Evolutionary conservation across 2,329 filamentous ascomycete species (phyloP), one percentile per base, ranked within the genome.

Genomic region (Trichoderma afroharzianum): DNA sequence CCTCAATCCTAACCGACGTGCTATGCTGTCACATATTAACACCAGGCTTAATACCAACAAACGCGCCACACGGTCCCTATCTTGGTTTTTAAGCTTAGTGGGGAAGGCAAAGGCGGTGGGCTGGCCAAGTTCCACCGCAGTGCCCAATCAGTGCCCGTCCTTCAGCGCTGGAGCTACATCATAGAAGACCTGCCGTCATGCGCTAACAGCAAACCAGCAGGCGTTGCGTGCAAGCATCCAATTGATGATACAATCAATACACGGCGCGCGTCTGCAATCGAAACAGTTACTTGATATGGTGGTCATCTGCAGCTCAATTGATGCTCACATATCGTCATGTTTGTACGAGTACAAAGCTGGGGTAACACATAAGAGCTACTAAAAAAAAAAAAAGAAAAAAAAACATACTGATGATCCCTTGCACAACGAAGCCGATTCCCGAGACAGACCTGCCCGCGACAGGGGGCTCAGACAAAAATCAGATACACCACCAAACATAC

Each of bases 61-160:
- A 53, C 47, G 47, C n/a, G 47, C 47, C 47, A 53, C 21, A 53
- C n/a, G 47, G 47, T 53, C 47, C 47, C 47, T 53, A 53, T 24
- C 47, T 53, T 53, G 47, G 47, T 24, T 53, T 50, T 53, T 53
- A 68, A 68, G 36, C 33, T 47, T 68, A 24, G 64, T 68, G 66
- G 66, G 32, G 66, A 47, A 28, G 21, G 33, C 30, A 53, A 53
- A 55, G 50, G 21, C 47, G 63, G 47, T 55, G 53, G 64, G 24
- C 64, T 36, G n/a, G 62, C 18, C 9, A 36, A 63, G 59, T 63
- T 7, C 59, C 36, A 26, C 47, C 6, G 6, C 26, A 15, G 21
- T 4, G 33, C 53, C 64, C 64, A 68, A 68, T 68, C 64, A 68
- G 18, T 8, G 18, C 9, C 32, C 53, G 4, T 8, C n/a, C 6